Base-by-base conservation (phyloP, 2,329 filamentous ascomycete species). In the Dothistroma septosporum region DNA sequence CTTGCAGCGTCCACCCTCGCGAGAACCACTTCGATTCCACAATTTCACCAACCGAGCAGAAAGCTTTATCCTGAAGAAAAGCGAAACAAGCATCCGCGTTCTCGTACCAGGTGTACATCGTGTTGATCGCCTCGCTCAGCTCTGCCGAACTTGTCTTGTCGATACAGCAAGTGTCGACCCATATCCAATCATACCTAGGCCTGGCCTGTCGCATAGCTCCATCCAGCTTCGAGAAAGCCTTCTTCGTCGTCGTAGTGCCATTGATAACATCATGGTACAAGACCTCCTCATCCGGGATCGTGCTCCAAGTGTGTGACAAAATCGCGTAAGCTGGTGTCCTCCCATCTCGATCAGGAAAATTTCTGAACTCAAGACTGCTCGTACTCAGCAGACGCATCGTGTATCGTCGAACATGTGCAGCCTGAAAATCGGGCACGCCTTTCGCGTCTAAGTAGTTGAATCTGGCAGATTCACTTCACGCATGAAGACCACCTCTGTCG, bases 141-240 rank as follows among this genome's bases (percentile, higher is more conserved):
- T 66, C 66, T 8, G 63, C 63, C 22, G 54, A 60, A 49, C 55
- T 64, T 5, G 31, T 60, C 35, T 66, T 65, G 53, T 68, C 63
- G 24, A 68, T 67, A 53, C 64, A 65, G 55, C 59, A 62, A 32
- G 66, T 68, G 48, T 68, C 66, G 28, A 66, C 55, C 66, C 66
- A 68, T 19, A 59, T 55, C 55, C 63, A 66, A 7, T 63, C 64
- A 19, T 41, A 55, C n/a, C 2, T 16, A 21, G 50, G 50, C 35
- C 53, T 57, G 46, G 48, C 53, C 32, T 56, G 50, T 41, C 50
- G 35, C n/a, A 56, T 55, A 12, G 54, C 55, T 9, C 49, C 49
- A 11, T 31, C 24, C 7, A 61, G 46, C n/a, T 59, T 65, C 4
- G 55, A 41, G 32, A 60, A 65, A 8, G 55, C 62, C n/a, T 58